Evolutionary conservation across 2,329 filamentous ascomycete species (phyloP).

Genomic region (Hymenoscyphus fructigenus): DNA sequence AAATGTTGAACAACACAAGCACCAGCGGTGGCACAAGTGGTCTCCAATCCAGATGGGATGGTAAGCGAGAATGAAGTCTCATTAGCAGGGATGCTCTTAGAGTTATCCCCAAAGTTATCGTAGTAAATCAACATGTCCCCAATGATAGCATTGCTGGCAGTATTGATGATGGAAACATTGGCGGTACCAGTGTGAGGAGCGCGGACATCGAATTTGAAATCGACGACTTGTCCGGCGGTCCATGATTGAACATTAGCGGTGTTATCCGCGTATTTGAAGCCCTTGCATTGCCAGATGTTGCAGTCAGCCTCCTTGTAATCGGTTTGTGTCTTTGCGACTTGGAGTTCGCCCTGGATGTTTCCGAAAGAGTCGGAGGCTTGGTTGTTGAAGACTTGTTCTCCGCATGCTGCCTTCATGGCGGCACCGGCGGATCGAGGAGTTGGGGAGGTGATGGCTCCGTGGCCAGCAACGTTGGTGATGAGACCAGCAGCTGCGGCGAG

Average conservation of each 20-base stretch:
- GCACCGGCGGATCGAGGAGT: constrained; percentile 43
- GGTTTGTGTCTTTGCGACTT: constrained; percentile 39
- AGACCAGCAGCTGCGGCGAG: constrained; percentile 24
- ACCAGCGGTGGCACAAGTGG: constrained; percentile 33
- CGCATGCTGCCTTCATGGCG: constrained; percentile 47
- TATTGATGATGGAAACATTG: constrained; percentile 55
- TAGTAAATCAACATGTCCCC: constrained; percentile 48
- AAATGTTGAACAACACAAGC: constrained; percentile 50
- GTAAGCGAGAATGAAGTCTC: constrained; percentile 53
- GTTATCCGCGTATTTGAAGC: constrained; percentile 47
- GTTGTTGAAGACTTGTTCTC: constrained; percentile 42
- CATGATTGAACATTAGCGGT: constrained; percentile 43
- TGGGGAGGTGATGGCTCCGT: constrained; percentile 48
- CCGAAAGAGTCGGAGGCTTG: constrained; percentile 31
- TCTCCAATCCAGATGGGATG: constrained; percentile 48
- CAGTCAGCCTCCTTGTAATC: constrained; percentile 32
- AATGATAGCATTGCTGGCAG: constrained; percentile 48
- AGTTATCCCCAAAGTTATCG: constrained; percentile 49
- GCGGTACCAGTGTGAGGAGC: constrained; percentile 54
- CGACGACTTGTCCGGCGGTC: constrained; percentile 44
- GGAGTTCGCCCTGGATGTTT: constrained; percentile 39
- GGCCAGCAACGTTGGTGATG: constrained; percentile 45
- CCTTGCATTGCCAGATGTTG: constrained; percentile 50
- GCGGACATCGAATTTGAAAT: constrained; percentile 43
- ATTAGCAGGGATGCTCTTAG: constrained; percentile 42